Conservation (phyloP, 2,329 filamentous ascomycete species). For the Venturia nashicola region DNA sequence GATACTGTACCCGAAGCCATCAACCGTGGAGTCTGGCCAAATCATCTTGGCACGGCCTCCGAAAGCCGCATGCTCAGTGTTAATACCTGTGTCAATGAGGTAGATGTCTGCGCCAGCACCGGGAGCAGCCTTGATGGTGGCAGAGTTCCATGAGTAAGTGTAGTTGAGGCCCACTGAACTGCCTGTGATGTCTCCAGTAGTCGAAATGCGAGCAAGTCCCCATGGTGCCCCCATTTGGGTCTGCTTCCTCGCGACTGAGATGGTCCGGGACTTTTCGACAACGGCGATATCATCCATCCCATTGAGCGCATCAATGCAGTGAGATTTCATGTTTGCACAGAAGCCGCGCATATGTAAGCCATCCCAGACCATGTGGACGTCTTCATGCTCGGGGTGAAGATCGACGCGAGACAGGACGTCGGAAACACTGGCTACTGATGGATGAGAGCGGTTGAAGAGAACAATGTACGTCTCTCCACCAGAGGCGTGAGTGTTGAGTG, state of each 20-base stretch:
- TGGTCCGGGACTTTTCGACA: constrained; percentile 28
- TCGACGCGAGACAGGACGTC: background rate
- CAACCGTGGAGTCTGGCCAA: background rate
- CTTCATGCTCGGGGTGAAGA: constrained; percentile 24
- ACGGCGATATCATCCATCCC: constrained; percentile 27
- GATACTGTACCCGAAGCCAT: background rate
- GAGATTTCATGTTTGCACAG: constrained; percentile 26
- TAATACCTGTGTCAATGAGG: constrained; percentile 36
- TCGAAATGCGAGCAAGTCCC: constrained; percentile 35
- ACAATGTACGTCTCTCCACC: constrained; percentile 24
- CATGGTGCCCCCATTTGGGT: constrained; percentile 26
- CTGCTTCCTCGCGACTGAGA: constrained; percentile 19
- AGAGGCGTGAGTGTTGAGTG: constrained; percentile 15
- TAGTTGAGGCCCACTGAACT: constrained; percentile 25
- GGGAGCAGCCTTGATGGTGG: constrained; percentile 14
- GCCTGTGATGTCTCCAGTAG: constrained; percentile 14
- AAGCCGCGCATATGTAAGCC: constrained; percentile 29
- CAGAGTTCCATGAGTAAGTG: constrained; percentile 28
- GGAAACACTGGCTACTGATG: constrained; percentile 10
- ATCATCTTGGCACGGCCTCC: constrained; percentile 30
- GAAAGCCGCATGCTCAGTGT: constrained; percentile 33
- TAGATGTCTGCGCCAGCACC: constrained; percentile 36
- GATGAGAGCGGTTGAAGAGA: constrained; percentile 22
- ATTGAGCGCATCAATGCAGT: constrained; percentile 26
- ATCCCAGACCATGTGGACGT: constrained; percentile 25